Base-by-base conservation (phyloP, 495 filamentous ascomycete species). In the Aspergillus heteromorphus region DNA sequence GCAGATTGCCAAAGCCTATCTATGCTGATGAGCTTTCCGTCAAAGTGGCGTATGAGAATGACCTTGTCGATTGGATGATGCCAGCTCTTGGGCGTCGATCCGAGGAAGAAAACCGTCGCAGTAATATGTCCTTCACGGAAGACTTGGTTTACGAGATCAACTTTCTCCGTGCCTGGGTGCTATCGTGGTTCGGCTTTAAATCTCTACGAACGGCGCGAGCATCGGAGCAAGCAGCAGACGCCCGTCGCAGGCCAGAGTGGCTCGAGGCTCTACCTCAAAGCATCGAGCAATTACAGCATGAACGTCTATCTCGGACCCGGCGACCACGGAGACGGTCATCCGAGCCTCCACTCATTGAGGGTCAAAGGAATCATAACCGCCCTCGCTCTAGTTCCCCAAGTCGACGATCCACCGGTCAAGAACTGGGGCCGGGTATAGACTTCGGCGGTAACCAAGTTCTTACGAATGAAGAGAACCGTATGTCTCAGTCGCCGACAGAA, bases 41-140 rank as follows among this genome's bases (percentile, higher is more conserved):
- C 41, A 65, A 72, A 36, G 74, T 75, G 48, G 75, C 74, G 2
- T 67, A 64, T 30, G 75, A 78, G 29, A 75, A 77, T 53, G 75
- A 77, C 40, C 68, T 78, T 14, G 65, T 77, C 36, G 74, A 76
- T 48, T 77, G 74, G 74, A 71, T 75, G 54, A 67, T 73, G 17
- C 74, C 74, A 6, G 68, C 65, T 3, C 62, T 74, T 17, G 74
- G 73, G 1, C 74, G 73, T n/a, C 64, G 69, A 36, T 62, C 70
- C 7, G 68, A 70, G 40, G 72, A 77, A 51, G 74, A 76, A 52
- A 65, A 62, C 50, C 62, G 62, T 11, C 73, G 74, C n/a, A 62
- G 57, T 48, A 70, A 64, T 31, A 62, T 77, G n/a, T 67, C 70
- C 6, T 56, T 76, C 2, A 41, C 67, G 9, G 61, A 76, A 40